phyloP scores from a whole-genome alignment of 257 asterid genomes.

The Lycium barbarum region DNA sequence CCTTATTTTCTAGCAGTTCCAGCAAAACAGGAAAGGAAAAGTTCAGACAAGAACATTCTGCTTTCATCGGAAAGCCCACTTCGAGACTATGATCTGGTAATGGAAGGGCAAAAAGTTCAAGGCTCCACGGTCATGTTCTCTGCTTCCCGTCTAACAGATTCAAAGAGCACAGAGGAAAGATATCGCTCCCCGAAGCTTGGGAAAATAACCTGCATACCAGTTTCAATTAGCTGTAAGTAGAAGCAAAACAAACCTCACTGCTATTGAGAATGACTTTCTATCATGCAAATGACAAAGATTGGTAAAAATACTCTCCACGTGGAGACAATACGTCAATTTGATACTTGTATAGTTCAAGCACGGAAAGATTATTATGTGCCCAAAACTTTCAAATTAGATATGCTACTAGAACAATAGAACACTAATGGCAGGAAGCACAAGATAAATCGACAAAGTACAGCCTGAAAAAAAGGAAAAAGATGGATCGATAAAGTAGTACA shows the following conservation, averaged over 20 bases:
- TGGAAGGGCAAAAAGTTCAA: slow-evolving; percentile 39
- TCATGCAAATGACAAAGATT: background rate
- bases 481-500: background rate
- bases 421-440: slow-evolving; percentile 10
- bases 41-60: slow-evolving; percentile 16
- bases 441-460: background rate
- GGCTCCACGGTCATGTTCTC: slow-evolving; percentile 79
- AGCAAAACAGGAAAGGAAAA: background rate
- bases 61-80: too few relatives aligned
- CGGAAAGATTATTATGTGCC: background rate
- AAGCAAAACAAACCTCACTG: background rate
- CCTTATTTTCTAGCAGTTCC: slow-evolving; percentile 6
- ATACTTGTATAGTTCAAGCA: background rate
- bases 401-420: background rate
- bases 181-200: slow-evolving; percentile 96
- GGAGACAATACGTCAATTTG: background rate
- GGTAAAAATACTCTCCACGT: background rate
- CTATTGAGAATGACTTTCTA: background rate
- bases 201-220: slow-evolving; percentile 63
- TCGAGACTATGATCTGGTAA: background rate
- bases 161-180: slow-evolving; percentile 85
- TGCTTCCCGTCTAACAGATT: slow-evolving; percentile 74
- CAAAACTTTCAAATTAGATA: background rate
- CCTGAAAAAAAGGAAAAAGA: background rate
- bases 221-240: background rate